Base-by-base conservation (phyloP, 2,329 filamentous ascomycete genomes). In the Pleochaeta shiraiana region DNA sequence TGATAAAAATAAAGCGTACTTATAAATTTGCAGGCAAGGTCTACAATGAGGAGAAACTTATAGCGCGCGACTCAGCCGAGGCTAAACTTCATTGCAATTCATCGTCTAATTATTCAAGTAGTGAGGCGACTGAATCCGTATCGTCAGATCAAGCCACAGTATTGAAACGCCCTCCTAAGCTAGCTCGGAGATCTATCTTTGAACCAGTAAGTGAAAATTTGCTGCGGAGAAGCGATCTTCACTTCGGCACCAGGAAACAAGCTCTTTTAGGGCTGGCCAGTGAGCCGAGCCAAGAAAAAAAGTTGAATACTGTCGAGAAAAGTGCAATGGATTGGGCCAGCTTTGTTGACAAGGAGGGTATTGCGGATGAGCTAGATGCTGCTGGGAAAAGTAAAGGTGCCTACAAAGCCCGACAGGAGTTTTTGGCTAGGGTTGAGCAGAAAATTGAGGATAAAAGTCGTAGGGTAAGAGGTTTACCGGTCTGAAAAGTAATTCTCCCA, bases 21-120 rank as follows among this genome's bases (percentile, higher is more conserved):
- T 89, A 88, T 74, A 86, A 85, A 69, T 90, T 90, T 69, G 87
- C 86, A 39, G 87, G 86, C 33, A 82, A 86, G 70, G 78, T 85
- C 14, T 83, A 87, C 69, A 86, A 80, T 0, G 86, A 90, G 70
- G 84, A 88, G 71, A 88, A 87, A 72, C 75, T 84, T 12, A 83
- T 90, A 0, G 76, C 82, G 3, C 78, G 81, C 55, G 78, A 82
- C 70, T 86, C 83, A 0, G 83, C 83, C 64, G 84, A 87, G 71
- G 84, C 83, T 53, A 82, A 79, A 67, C 77, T 86, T 12, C 85
- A 83, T 68, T 77, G 86, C 16, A 80, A 80, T 1, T 80, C 80
- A 0, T 75, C 78, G 64, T 67, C 66, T 16, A 45, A 64, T 19
- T 30, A 70, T 16, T 64, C 68, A 11, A 67, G 69, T 4, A 67